These are phyloP conservation scores for Gaeumannomyces tritici DNA, from an alignment of 2,329 filamentous ascomycete genomes.

Conservation along the genomic window DNA sequence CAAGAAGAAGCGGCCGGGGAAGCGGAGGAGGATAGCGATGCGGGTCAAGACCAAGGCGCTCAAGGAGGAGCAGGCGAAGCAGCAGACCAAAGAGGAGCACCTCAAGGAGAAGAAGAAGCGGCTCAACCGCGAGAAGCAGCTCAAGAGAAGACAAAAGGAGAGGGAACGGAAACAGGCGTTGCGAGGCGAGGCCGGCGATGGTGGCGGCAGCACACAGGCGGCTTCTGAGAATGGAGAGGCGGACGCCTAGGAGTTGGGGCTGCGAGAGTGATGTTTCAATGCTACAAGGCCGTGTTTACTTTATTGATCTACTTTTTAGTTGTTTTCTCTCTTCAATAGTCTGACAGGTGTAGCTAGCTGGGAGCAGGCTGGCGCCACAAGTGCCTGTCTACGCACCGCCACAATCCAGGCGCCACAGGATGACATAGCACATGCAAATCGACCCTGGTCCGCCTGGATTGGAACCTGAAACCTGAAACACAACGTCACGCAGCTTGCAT, in stretches of 20 bases:
- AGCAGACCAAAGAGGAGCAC: constrained; percentile 43
- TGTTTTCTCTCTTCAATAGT: too few relatives aligned
- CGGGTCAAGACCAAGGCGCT: constrained; percentile 33
- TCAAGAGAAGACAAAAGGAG: constrained; percentile 47
- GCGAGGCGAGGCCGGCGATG: constrained; percentile 2
- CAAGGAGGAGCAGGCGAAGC: constrained; percentile 30
- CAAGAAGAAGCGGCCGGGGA: constrained; percentile 40
- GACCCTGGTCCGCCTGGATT: too few relatives aligned
- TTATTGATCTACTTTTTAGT: too few relatives aligned
- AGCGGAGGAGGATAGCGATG: constrained; percentile 46
- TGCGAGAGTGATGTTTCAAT: too few relatives aligned
- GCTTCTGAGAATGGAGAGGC: neutral
- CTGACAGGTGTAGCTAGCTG: neutral
- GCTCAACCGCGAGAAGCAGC: constrained; percentile 49
- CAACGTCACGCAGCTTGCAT: neutral
- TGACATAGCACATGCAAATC: neutral
- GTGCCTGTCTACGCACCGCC: neutral
- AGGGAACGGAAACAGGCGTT: constrained; percentile 37
- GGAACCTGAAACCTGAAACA: neutral
- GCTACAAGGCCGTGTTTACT: too few relatives aligned
- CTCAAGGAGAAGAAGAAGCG: constrained; percentile 53
- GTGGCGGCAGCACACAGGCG: neutral
- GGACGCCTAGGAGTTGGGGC: neutral
- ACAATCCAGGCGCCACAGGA: neutral
- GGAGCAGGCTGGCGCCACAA: neutral